Percentiles rank a stretch among this genome's conserved stretches.
Conservation (phyloP, 371 early-diverging fungal species). For the Mortierella sp. region DNA sequence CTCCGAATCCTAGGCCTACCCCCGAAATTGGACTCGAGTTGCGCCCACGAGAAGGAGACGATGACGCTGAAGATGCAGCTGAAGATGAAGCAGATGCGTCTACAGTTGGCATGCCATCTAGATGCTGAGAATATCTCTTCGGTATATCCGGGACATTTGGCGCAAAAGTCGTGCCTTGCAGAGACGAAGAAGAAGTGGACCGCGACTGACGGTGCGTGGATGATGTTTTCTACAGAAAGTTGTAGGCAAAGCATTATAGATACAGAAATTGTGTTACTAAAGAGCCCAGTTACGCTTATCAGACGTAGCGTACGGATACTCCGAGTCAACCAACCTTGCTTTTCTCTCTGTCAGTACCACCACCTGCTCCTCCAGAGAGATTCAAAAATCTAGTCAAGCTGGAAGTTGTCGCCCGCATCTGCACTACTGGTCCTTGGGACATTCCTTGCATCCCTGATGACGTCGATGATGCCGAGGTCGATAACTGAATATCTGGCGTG, state of each 20-base stretch:
- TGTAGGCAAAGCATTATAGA: too few species aligned
- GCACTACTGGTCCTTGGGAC: slow-evolving; percentile 17
- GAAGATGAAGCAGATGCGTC: not conserved
- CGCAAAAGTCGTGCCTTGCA: not conserved
- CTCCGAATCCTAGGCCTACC: too few species aligned
- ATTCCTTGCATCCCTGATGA: not conserved
- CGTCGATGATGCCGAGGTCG: not conserved
- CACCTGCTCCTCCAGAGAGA: slow-evolving; percentile 29
- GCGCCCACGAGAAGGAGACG: not conserved
- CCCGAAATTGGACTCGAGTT: too few species aligned
- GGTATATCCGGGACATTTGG: not conserved
- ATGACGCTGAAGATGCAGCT: not conserved
- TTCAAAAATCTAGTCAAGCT: slow-evolving; percentile 41
- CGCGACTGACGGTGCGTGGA: slow-evolving; percentile 2
- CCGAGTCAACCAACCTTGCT: slow-evolving; percentile 27
- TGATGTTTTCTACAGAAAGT: not conserved
- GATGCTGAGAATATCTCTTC: too few species aligned
- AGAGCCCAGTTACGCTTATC: too few species aligned
- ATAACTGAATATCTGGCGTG: slow-evolving; percentile 18
- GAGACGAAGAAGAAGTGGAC: not conserved
- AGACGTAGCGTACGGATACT: not conserved
- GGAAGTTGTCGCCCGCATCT: slow-evolving; percentile 27
- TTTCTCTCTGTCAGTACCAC: slow-evolving; percentile 6
- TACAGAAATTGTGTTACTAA: too few species aligned
- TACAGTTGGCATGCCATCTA: not conserved